Conservation (phyloP, 2,329 filamentous ascomycete species). For the Orbilia blumenaviensis region DNA sequence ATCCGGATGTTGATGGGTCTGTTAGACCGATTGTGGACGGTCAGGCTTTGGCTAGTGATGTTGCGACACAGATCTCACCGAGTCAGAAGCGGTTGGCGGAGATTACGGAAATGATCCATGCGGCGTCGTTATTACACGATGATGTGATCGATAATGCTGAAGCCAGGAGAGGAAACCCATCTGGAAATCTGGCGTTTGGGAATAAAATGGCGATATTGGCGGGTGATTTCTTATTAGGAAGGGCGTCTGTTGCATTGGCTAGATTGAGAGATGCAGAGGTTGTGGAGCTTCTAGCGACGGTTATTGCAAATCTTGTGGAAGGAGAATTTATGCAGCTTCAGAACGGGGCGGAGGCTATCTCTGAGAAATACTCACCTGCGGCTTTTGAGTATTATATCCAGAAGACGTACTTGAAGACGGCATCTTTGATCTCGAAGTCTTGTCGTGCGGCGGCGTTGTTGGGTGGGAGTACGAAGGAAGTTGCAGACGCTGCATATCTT, state of each 20-base stretch:
- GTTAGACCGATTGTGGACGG: background rate
- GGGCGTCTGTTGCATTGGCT: conserved; percentile 91
- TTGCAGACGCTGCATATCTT: conserved; percentile 87
- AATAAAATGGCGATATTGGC: conserved; percentile 99
- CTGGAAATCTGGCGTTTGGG: conserved; percentile 92
- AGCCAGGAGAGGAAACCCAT: conserved; percentile 81
- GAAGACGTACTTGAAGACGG: conserved; percentile 98
- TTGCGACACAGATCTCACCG: conserved; percentile 73
- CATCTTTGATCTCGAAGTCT: conserved; percentile 93
- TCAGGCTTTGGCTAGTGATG: conserved; percentile 55
- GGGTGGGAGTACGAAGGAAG: conserved; percentile 76
- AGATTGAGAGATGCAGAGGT: conserved; percentile 92
- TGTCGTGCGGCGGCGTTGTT: conserved; percentile 89
- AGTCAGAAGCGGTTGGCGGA: conserved; percentile 91
- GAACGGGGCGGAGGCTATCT: conserved; percentile 65
- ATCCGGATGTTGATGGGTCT: conserved; percentile 5
- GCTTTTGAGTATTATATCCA: conserved; percentile 92
- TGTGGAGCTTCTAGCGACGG: conserved; percentile 90
- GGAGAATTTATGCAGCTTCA: conserved; percentile 99
- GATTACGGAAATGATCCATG: conserved; percentile 97
- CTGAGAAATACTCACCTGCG: conserved; percentile 70
- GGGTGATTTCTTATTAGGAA: conserved; percentile 92
- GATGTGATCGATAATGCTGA: conserved; percentile 96
- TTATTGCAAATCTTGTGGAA: conserved; percentile 96
- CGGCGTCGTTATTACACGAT: conserved; percentile 93